These are phyloP conservation scores for Lepidopterella palustris DNA, from an alignment of 495 filamentous ascomycete genomes.

Conservation along the genomic window DNA sequence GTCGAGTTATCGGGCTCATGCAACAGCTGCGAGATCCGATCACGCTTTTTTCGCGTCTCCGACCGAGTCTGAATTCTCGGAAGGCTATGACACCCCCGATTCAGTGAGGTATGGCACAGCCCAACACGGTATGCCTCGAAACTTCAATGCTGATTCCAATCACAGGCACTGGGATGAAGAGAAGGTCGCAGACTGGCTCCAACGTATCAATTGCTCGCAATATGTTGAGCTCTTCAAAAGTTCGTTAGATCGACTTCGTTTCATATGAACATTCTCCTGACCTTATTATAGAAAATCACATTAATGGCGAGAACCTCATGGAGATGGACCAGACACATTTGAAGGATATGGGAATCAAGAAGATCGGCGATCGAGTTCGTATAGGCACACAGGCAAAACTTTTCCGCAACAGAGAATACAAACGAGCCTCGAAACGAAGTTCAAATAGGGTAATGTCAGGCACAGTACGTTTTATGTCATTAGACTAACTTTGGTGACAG, in stretches of 20 bases:
- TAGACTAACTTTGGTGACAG: conserved; percentile 38
- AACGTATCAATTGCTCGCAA: conserved; percentile 82
- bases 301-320: conserved; percentile 91
- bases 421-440: conserved; percentile 72
- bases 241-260: conserved; percentile 30
- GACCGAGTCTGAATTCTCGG: conserved; percentile 94
- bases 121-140: background rate
- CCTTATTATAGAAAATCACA: conserved; percentile 62
- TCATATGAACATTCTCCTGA: background rate
- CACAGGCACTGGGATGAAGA: conserved; percentile 81
- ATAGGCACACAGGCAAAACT: conserved; percentile 87
- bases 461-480: background rate
- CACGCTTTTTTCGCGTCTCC: conserved; percentile 73
- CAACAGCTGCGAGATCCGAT: conserved; percentile 46
- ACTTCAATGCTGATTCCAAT: background rate
- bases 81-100: conserved; percentile 54
- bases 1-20: conserved; percentile 50
- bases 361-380: conserved; percentile 93
- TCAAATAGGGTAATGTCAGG: conserved; percentile 58
- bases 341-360: conserved; percentile 97
- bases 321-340: conserved; percentile 95
- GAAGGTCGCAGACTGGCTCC: conserved; percentile 80
- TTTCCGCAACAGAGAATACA: conserved; percentile 74
- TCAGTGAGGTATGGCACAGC: conserved; percentile 49
- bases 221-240: conserved; percentile 87